These are phyloP conservation scores for Flaveria robusta DNA, from an alignment of 129 eudicot species.

Conservation along the genomic window DNA sequence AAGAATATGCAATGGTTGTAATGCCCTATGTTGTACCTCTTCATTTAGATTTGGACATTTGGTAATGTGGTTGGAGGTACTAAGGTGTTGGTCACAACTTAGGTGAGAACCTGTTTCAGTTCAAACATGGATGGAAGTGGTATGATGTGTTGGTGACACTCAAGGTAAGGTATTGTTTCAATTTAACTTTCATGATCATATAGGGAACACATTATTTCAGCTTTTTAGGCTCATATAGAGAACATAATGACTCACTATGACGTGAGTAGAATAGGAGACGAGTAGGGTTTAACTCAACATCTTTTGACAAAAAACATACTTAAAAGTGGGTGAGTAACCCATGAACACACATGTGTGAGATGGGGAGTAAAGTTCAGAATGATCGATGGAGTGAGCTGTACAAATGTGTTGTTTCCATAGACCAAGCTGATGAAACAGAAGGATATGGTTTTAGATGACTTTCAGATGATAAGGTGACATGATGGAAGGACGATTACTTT, in stretches of 20 bases:
- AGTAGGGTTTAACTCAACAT: background rate
- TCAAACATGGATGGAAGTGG: background rate
- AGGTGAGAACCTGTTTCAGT: background rate
- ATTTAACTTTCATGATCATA: background rate
- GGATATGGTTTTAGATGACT: background rate
- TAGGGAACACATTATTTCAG: background rate
- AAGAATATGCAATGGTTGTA: background rate
- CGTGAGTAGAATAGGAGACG: background rate
- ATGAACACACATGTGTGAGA: background rate
- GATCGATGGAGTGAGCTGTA: background rate
- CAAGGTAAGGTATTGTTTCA: background rate
- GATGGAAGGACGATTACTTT: background rate
- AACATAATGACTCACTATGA: background rate
- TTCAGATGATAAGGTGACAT: background rate
- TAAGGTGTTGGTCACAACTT: background rate
- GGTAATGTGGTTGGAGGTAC: background rate
- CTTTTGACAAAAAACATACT: background rate
- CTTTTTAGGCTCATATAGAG: background rate
- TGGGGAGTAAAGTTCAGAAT: background rate
- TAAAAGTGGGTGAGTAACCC: background rate
- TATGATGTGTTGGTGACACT: background rate
- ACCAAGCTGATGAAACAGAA: background rate
- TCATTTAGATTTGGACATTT: background rate
- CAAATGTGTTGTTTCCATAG: background rate
- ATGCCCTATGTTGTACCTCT: background rate